Percentiles rank a stretch among this genome's conserved stretches.
These are phyloP conservation scores for Pseudocercospora vitis DNA, from an alignment of 2,329 filamentous ascomycete species.

Conservation along the genomic window DNA sequence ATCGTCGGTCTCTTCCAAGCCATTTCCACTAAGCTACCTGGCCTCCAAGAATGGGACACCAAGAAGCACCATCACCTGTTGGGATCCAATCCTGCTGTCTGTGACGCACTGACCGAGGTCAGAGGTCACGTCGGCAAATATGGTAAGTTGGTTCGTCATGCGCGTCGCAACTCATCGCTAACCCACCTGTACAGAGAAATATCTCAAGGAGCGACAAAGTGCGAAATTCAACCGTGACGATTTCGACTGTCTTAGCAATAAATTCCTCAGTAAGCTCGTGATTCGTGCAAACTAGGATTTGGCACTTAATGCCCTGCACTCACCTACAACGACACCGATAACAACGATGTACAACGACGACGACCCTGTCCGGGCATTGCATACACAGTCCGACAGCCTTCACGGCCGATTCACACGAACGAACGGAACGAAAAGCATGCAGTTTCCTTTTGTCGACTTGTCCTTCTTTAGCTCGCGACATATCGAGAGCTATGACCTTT, in stretches of 20 bases:
- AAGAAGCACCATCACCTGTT: constrained; percentile 85
- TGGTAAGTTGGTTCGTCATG: constrained; percentile 71
- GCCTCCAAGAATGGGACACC: constrained; percentile 92
- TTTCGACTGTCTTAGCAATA: constrained; percentile 94
- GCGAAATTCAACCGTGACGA: constrained; percentile 86
- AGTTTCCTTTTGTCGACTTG: constrained; percentile 18
- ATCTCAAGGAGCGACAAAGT: constrained; percentile 72
- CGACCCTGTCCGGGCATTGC: constrained; percentile 3
- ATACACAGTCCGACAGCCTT: constrained; percentile 11
- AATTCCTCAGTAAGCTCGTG: constrained; percentile 93
- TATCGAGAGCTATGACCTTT: constrained; percentile 16
- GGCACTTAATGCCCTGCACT: constrained; percentile 1
- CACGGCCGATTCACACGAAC: constrained; percentile 17
- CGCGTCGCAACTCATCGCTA: background rate
- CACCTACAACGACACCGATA: constrained; percentile 12
- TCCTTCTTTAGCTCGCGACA: constrained; percentile 13
- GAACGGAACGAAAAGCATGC: constrained; percentile 23
- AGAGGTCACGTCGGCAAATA: constrained; percentile 89
- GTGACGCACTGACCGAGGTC: constrained; percentile 95
- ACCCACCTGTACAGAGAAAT: constrained; percentile 64
- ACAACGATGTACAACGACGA: constrained; percentile 10
- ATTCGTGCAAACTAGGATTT: constrained; percentile 78
- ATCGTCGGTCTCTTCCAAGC: constrained; percentile 96
- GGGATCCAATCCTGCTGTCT: constrained; percentile 87
- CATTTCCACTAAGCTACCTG: constrained; percentile 92